phyloP scores from a whole-genome alignment of 257 asterid genomes.

The Nicotiana knightiana region DNA sequence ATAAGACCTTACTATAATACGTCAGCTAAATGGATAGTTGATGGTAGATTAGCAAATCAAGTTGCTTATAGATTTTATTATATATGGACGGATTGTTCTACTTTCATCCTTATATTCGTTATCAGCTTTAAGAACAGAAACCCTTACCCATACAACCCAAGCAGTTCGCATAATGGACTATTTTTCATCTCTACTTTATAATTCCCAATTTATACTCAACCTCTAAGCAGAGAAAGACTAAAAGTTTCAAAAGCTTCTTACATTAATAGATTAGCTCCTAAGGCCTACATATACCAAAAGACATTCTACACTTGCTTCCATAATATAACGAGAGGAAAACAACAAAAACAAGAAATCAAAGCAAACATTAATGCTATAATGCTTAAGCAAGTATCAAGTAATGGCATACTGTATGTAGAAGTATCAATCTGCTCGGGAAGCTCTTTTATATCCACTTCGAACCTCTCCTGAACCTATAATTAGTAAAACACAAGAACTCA shows the following conservation, averaged over 20 bases:
- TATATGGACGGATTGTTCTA: not conserved
- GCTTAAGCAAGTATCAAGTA: not conserved
- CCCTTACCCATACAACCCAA: not conserved
- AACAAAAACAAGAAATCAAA: not conserved
- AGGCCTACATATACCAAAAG: not conserved
- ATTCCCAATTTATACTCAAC: not conserved
- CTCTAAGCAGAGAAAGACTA: not conserved
- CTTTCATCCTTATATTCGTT: not conserved
- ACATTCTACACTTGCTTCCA: too few species aligned
- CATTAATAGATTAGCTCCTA: not conserved
- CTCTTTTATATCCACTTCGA: conserved; percentile 74
- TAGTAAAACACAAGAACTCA: not conserved
- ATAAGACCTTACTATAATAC: not conserved
- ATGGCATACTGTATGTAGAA: conserved; percentile 71
- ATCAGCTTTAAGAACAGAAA: not conserved
- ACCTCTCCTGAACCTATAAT: conserved; percentile 76
- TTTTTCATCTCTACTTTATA: not conserved
- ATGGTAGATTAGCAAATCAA: not conserved
- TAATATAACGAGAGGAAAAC: not conserved
- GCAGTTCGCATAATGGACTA: not conserved
- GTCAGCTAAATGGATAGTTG: not conserved
- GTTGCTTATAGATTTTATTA: not conserved
- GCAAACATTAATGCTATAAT: not conserved
- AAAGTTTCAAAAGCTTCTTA: not conserved
- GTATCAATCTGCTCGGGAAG: conserved; percentile 83